Evolutionary conservation across 257 asterid genomes (phyloP).

Genomic region (Solanum appendiculatum): DNA sequence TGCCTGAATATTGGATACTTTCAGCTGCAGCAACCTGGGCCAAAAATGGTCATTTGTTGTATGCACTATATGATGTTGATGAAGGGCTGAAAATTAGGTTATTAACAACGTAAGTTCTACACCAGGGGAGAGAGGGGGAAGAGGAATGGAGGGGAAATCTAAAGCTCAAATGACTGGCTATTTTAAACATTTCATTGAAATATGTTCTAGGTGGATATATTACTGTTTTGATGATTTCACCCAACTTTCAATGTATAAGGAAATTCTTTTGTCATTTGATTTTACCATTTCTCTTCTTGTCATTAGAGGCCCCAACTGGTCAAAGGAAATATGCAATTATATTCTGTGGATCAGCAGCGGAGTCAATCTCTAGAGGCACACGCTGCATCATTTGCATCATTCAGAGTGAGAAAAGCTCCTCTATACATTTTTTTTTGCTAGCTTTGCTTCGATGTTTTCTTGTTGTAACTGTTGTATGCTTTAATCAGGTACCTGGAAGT

Average conservation of each 20-base stretch:
- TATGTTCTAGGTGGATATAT: background rate
- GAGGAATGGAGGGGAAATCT: background rate
- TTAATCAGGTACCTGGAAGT: conserved; percentile 71
- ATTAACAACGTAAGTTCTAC: background rate
- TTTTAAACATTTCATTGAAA: background rate
- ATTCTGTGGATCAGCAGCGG: conserved; percentile 91
- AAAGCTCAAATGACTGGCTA: background rate
- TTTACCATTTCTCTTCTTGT: background rate
- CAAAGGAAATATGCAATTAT: conserved; percentile 95
- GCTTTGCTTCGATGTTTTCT: background rate
- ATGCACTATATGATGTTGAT: background rate
- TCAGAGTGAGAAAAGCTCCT: conserved; percentile 39
- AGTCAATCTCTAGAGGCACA: conserved; percentile 99
- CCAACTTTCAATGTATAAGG: background rate
- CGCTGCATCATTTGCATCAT: conserved; percentile 91
- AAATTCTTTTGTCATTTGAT: background rate
- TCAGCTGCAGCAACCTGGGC: background rate
- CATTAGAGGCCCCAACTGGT: conserved; percentile 88
- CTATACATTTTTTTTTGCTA: background rate
- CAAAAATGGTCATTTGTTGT: background rate
- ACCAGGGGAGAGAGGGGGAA: background rate
- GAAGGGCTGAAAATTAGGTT: background rate
- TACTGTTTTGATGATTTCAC: background rate
- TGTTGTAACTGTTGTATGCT: background rate
- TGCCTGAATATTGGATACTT: background rate